phyloP scores from a whole-genome alignment of 2,329 filamentous ascomycete species.

The Allantophomopsis cytisporea region DNA sequence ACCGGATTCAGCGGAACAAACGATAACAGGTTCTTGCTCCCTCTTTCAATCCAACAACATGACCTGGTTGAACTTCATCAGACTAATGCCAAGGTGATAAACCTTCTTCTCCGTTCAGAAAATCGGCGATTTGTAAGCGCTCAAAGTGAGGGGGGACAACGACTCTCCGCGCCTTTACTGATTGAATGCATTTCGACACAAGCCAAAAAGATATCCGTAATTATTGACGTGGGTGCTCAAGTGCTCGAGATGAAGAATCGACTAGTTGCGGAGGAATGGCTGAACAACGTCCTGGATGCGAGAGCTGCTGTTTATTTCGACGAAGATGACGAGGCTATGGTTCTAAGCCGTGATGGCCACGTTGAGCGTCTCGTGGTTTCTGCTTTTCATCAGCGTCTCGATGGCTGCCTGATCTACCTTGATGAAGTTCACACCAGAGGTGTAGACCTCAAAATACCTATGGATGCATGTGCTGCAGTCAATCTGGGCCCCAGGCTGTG shows the following conservation, averaged over 20 bases:
- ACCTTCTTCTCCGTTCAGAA: slow-evolving; percentile 38
- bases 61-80: slow-evolving; percentile 40
- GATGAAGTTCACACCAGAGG: slow-evolving; percentile 61
- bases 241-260: slow-evolving; percentile 50
- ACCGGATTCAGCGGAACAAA: slow-evolving; percentile 62
- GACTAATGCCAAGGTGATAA: slow-evolving; percentile 55
- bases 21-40: slow-evolving; percentile 44
- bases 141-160: too few species aligned
- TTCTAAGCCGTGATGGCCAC: slow-evolving; percentile 32
- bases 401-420: slow-evolving; percentile 50
- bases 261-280: slow-evolving; percentile 38
- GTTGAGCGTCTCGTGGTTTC: slow-evolving; percentile 40
- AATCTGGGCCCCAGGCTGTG: slow-evolving; percentile 51
- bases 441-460: slow-evolving; percentile 50
- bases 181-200: slow-evolving; percentile 20
- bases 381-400: slow-evolving; percentile 39
- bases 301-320: slow-evolving; percentile 44
- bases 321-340: slow-evolving; percentile 36
- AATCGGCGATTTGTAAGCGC: slow-evolving; percentile 32
- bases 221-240: slow-evolving; percentile 60
- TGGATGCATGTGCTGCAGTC: slow-evolving; percentile 45
- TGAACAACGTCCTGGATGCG: slow-evolving; percentile 19
- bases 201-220: too few species aligned
- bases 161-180: slow-evolving; percentile 23
- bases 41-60: slow-evolving; percentile 37